Base-by-base conservation (phyloP, 192 early-diverging fungal species). In the Glomus cerebriforme region DNA sequence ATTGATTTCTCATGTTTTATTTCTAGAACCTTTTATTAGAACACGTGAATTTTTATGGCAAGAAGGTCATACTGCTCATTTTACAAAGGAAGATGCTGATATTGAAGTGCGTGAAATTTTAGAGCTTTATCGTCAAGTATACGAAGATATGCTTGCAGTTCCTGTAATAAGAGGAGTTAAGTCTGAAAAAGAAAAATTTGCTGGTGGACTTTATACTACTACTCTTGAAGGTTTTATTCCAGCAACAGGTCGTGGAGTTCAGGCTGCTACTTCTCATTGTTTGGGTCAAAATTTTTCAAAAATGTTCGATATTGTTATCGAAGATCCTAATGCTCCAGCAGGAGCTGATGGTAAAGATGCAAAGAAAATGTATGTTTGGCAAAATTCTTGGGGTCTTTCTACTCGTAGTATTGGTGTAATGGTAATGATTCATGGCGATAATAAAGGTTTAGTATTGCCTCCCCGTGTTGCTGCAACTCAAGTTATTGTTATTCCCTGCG, bases 31-130 rank as follows among this genome's bases (percentile, higher is more conserved):
- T 66, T 99, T 99, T 91, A 83, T 99, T 79, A 90, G 98, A 66
- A 99, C 98, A 24, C 94, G 98, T 76, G 98, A 99, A 89, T 99
- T 99, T 90, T 88, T 99, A 81, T 99, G 98, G 98, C 98, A 99
- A 85, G 98, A 99, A 86, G 98, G 98, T 65, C 98, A 99, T 85
- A 98, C 96, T 73, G 98, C 96, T 26, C 94, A 97, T 79, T 90
- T 96, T 66, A 97, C 93, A 75, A 91, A 95, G 87, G 90, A 94
- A 39, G 95, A 92, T 67, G 94, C 97, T 49, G 94, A 91, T 82
- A 71, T 58, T 6, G 98, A 99, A 85, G 97, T 98, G 22, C 85
- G 84, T 58, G 88, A 96, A 75, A 96, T 99, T 69, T 86, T 99
- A 79, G 95, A 96, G 34, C 87, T 98, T 71, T 99, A 99, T 89